phyloP scores from a whole-genome alignment of 108 stramenopile genomes.

The Craspedostauros australis region DNA sequence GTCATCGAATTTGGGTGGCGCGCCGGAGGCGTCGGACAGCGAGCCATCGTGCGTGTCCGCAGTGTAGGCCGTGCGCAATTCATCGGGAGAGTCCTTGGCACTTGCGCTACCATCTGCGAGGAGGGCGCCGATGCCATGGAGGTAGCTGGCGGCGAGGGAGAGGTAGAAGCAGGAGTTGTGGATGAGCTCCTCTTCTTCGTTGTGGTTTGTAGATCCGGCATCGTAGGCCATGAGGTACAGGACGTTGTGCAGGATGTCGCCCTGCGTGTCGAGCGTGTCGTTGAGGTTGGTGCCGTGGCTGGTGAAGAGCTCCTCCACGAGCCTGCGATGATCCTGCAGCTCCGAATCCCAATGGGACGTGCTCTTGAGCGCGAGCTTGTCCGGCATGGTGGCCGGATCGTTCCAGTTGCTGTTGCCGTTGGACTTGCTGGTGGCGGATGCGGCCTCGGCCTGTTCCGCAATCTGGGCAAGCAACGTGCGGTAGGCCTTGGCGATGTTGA shows the following conservation, averaged over 20 bases:
- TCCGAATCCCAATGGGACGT: constrained; percentile 55
- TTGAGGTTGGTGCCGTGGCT: constrained; percentile 41
- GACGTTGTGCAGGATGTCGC: constrained; percentile 5
- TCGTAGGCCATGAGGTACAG: constrained; percentile 35
- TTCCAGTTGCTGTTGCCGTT: no score
- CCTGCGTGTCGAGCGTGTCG: constrained; percentile 23
- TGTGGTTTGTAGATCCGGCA: constrained; percentile 39
- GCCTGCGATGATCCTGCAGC: constrained; percentile 42
- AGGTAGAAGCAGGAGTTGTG: constrained; percentile 59
- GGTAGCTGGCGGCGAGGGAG: constrained; percentile 42
- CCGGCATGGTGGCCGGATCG: neutral
- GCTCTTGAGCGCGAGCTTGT: constrained; percentile 10
- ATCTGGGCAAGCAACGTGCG: constrained; percentile 6
- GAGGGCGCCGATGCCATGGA: constrained; percentile 51
- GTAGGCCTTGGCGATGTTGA: constrained; percentile 27
- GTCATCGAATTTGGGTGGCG: constrained; percentile 2
- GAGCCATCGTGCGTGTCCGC: constrained; percentile 2
- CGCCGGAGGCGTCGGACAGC: no score
- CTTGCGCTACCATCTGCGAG: no score
- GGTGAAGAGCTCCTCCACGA: constrained; percentile 45
- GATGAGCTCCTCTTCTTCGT: constrained; percentile 45
- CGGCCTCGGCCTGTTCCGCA: neutral
- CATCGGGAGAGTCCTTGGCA: neutral
- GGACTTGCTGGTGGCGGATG: no score
- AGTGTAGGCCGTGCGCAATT: no score